phyloP scores from a whole-genome alignment of 2,329 filamentous ascomycete genomes.

The Whalleya microplaca region DNA sequence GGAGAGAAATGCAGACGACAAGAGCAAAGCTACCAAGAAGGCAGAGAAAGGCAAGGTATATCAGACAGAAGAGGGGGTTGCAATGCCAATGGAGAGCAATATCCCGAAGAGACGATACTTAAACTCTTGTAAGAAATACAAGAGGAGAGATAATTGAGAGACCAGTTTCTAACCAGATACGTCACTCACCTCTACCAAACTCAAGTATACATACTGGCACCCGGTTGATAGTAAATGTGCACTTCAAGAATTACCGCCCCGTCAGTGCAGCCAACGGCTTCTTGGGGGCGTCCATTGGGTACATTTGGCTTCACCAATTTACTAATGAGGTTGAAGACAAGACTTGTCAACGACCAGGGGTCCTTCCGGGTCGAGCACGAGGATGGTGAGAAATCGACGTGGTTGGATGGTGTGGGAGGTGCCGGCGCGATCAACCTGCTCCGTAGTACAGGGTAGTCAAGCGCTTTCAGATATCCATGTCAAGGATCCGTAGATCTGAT shows the following conservation, averaged over 20 bases:
- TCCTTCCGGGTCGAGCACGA: constrained; percentile 30
- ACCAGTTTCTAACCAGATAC: constrained; percentile 8
- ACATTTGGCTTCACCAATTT: constrained; percentile 22
- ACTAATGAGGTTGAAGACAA: constrained; percentile 32
- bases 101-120: constrained; percentile 7
- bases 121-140: constrained; percentile 14
- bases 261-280: constrained; percentile 30
- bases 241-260: constrained; percentile 30
- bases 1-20: constrained; percentile 6
- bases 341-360: constrained; percentile 22
- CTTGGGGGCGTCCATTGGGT: constrained; percentile 28
- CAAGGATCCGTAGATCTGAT: constrained; percentile 40
- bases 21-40: constrained; percentile 6
- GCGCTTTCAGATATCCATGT: constrained; percentile 34
- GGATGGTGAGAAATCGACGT: constrained; percentile 28
- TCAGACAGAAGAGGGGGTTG: constrained; percentile 24
- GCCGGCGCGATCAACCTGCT: constrained; percentile 33
- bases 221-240: constrained; percentile 10
- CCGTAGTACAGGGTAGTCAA: constrained; percentile 2
- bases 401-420: constrained; percentile 33
- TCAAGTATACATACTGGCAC: constrained; percentile 21
- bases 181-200: constrained; percentile 16
- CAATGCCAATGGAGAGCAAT: constrained; percentile 8
- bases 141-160: constrained; percentile 10
- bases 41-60: constrained; percentile 29